Percentiles rank a stretch among this genome's conserved stretches.
phyloP scores from a whole-genome alignment of 306 rosid genomes.

The Prosopis cineraria region DNA sequence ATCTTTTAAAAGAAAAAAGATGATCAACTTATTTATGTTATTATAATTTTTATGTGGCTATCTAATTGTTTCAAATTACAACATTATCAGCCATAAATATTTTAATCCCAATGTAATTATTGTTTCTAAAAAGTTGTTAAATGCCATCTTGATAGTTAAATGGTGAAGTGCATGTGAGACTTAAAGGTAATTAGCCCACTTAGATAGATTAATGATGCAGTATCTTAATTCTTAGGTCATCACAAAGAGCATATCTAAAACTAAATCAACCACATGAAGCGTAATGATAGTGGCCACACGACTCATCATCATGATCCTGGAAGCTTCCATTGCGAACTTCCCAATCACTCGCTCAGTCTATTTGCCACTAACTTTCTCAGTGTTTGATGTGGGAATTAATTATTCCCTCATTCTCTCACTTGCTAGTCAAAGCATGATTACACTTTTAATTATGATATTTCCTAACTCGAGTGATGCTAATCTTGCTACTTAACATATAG shows the following conservation, averaged over 20 bases:
- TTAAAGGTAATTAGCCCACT: constrained; percentile 19
- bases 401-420: background rate
- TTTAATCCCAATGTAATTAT: too few species aligned
- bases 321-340: constrained; percentile 41
- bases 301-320: constrained; percentile 33
- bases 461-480: constrained; percentile 46
- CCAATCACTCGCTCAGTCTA: constrained; percentile 23
- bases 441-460: constrained; percentile 27
- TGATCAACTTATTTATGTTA: too few species aligned
- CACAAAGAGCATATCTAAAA: constrained; percentile 45
- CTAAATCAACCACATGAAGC: constrained; percentile 41
- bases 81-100: too few species aligned
- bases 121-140: too few species aligned
- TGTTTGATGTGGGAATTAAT: constrained; percentile 32
- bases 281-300: constrained; percentile 43
- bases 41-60: too few species aligned
- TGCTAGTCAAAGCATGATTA: constrained; percentile 39
- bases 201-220: background rate
- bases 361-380: constrained; percentile 33
- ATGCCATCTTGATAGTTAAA: constrained; percentile 31
- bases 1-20: too few species aligned
- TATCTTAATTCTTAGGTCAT: constrained; percentile 36
- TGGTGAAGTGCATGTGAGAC: constrained; percentile 19
- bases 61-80: too few species aligned
- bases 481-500: constrained; percentile 19